Evolutionary conservation across 2,329 filamentous ascomycete genomes (phyloP).

Genomic region (Beauveria australis): DNA sequence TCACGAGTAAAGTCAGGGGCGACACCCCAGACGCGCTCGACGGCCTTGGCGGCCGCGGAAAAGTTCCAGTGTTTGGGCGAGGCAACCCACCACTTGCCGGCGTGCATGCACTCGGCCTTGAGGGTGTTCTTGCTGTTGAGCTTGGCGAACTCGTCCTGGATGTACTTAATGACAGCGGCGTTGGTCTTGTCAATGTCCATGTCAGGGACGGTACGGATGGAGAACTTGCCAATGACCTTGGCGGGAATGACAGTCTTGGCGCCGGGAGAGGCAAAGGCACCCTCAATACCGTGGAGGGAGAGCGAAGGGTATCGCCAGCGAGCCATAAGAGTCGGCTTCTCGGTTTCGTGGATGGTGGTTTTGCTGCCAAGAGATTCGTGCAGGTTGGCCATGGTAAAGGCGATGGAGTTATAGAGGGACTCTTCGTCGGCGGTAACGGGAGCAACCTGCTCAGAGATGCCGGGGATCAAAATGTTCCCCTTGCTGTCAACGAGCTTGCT

Average conservation of each 20-base stretch:
- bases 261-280: constrained; percentile 84
- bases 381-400: constrained; percentile 93
- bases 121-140: constrained; percentile 87
- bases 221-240: constrained; percentile 97
- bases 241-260: constrained; percentile 98
- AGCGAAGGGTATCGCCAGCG: constrained; percentile 93
- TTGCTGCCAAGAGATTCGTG: constrained; percentile 84
- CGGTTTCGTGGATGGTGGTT: constrained; percentile 79
- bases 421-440: constrained; percentile 81
- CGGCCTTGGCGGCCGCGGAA: constrained; percentile 86
- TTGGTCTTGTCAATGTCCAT: constrained; percentile 94
- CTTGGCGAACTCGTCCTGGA: constrained; percentile 78
- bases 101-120: constrained; percentile 75
- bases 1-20: constrained; percentile 93
- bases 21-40: constrained; percentile 87
- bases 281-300: constrained; percentile 90
- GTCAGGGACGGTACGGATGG: constrained; percentile 91
- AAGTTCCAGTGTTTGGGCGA: constrained; percentile 99
- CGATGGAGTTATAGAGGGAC: constrained; percentile 77
- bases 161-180: constrained; percentile 71
- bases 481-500: constrained; percentile 77
- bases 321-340: constrained; percentile 88
- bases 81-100: constrained; percentile 97
- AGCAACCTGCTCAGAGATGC: constrained; percentile 87
- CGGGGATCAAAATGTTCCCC: constrained; percentile 91